Evolutionary conservation across 2,329 filamentous ascomycete species (phyloP), one percentile per base, ranked within the genome.

Genomic region (Colletotrichum musicola): DNA sequence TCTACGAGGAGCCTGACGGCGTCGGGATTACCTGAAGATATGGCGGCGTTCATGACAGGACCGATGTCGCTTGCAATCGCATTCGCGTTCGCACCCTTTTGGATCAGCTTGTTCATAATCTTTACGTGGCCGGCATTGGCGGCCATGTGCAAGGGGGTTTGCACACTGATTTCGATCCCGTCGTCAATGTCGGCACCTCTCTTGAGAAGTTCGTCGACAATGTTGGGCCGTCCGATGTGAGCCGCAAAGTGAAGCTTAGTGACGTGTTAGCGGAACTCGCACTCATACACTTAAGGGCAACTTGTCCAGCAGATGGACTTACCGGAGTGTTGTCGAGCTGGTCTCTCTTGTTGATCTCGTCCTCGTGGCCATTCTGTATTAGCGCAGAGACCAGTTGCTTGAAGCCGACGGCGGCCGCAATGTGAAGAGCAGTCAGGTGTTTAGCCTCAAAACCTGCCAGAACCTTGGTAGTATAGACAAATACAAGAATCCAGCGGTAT

Each of bases 1-100:
- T 79, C 75, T 1, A 83, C 81, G 1, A 83, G 74, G 22, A 83
- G 71, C 63, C 78, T 77, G 1, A 83, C 80, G 0, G 81, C 80
- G 1, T 77, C 80, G 7, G 76, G 74, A 16, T 82, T 82, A 4
- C 81, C 81, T 1, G 81, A 83, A 10, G 74, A 75, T 10, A 83
- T 83, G 1, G 81, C 81, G 0, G 80, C 77, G 46, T 81, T 82
- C 16, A 83, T 76, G 0, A 82, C 80, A 0, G 76, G 77, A 0
- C 80, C 67, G 60, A 73, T 74, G 22, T 72, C 72, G 1, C 68
- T 57, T 6, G 71, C 73, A 53, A 64, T 69, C 1, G 80, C 79
- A 50, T 82, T 81, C 0, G 79, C 73, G 38, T 82, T 73, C 2
- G 81, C 81, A 6, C 77, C 77, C 64, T 78, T 73, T 14, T 79